Base-by-base conservation (phyloP, 2,329 filamentous ascomycete species). In the Monilinia polystroma region DNA sequence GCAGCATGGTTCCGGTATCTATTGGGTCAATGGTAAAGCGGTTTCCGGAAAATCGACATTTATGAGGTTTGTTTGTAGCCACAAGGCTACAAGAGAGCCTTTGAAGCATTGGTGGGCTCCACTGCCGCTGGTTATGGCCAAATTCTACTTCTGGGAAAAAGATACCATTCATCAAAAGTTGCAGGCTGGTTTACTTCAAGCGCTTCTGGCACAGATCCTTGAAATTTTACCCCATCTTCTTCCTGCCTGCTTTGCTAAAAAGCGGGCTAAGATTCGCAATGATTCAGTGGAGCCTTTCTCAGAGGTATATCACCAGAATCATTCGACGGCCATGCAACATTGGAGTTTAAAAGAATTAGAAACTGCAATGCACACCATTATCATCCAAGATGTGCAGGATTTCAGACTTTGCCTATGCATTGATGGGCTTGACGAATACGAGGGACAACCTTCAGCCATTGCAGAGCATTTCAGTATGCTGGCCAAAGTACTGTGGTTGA, bases 111-210 rank as follows among this genome's bases (percentile, higher is more conserved):
- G 78, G 79, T 71, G 77, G 0, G 70, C 43, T 0, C 16, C 23
- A 6, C 14, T 18, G 1, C 38, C 49, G 1, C 1, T 71, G 0
- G 45, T 73, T 2, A 77, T 75, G 0, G 79, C 79, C 0, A 77
- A 75, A 0, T 82, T 79, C 71, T 83, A 81, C 68, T 81, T 83
- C 66, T 83, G 81, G 81, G 81, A 80, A 77, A 78, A 77, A 23
- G 79, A 78, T 4, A 78, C 77, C 0, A 1, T n/a, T 10, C 52
- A 63, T 6, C 67, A 72, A 18, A 65, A 54, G 51, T 70, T 67
- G 0, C 67, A 67, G 32, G 16, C 2, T 4, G 69, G 70, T 1
- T 47, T 71, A 0, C 47, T 72, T 18, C 67, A 64, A n/a, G 49
- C 67, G 0, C 18, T 72, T 5, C 41, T 70, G 0, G 57, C 43